Evolutionary conservation across 208 protist species (phyloP).

Genomic region (Borovskyia barvae): DNA sequence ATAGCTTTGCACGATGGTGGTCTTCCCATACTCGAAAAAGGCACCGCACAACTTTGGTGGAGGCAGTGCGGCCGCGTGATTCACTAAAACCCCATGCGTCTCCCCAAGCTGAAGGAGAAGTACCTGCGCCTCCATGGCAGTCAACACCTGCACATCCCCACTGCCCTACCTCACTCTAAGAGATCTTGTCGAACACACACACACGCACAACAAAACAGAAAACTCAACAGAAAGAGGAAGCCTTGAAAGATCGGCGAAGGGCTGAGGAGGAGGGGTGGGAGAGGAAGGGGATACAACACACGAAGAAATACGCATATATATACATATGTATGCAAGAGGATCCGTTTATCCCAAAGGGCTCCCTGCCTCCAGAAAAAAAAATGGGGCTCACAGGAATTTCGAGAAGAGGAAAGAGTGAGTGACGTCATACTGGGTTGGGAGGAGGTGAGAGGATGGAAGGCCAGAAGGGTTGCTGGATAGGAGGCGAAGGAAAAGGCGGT

Average conservation of each 20-base stretch:
- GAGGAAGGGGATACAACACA: not conserved
- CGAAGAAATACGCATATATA: not conserved
- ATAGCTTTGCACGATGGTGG: constrained; percentile 23
- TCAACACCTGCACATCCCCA: not conserved
- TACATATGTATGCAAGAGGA: not conserved
- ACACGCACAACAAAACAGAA: not conserved
- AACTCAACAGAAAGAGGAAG: too few species aligned
- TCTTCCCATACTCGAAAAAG: constrained; percentile 28
- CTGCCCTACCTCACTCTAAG: too few species aligned
- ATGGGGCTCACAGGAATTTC: not conserved
- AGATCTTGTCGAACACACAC: not conserved
- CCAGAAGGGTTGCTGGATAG: too few species aligned
- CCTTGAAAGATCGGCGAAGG: not conserved
- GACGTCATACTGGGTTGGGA: too few species aligned
- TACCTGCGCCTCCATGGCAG: constrained; percentile 5
- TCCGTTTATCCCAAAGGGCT: not conserved
- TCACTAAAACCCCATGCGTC: constrained; percentile 36
- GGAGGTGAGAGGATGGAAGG: too few species aligned
- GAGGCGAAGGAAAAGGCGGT: too few species aligned
- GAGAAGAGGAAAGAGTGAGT: not conserved
- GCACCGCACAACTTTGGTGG: constrained; percentile 16
- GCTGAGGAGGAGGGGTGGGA: not conserved
- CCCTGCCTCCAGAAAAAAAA: not conserved
- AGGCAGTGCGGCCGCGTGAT: constrained; percentile 23
- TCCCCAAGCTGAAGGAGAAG: constrained; percentile 33